phyloP scores from a whole-genome alignment of 768 basidiomycete species.

The Suillus placidus region DNA sequence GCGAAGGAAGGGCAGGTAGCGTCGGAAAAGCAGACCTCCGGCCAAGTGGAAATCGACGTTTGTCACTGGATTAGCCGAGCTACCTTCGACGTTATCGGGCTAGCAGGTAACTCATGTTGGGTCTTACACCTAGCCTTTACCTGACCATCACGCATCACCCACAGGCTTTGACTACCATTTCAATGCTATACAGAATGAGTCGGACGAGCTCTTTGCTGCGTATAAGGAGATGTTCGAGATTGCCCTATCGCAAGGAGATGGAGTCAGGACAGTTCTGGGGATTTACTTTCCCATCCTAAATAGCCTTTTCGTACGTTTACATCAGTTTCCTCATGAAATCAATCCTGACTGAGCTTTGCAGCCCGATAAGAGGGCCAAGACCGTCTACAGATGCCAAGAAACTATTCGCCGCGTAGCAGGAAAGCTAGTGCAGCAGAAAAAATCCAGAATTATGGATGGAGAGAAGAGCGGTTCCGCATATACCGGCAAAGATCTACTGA shows the following conservation, averaged over 20 bases:
- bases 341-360: constrained; percentile 26
- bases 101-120: constrained; percentile 62
- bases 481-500: constrained; percentile 75
- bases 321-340: background rate
- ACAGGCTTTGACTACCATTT: constrained; percentile 87
- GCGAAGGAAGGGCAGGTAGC: constrained; percentile 23
- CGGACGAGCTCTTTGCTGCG: constrained; percentile 76
- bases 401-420: constrained; percentile 75
- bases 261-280: constrained; percentile 48
- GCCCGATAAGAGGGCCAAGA: constrained; percentile 56
- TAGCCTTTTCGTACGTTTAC: constrained; percentile 54
- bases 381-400: constrained; percentile 56
- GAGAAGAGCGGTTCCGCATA: constrained; percentile 54
- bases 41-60: constrained; percentile 61
- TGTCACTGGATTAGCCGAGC: constrained; percentile 80
- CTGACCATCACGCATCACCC: background rate
- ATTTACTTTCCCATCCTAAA: constrained; percentile 63
- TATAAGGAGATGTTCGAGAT: constrained; percentile 87
- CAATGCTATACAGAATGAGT: constrained; percentile 77
- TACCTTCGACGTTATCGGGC: constrained; percentile 89
- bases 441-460: constrained; percentile 65
- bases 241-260: constrained; percentile 58
- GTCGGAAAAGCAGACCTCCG: constrained; percentile 23
- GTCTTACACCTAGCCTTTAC: background rate
- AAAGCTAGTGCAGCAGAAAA: constrained; percentile 78